phyloP scores from a whole-genome alignment of 148 eudicot species.

The Heliosperma pusillum region DNA sequence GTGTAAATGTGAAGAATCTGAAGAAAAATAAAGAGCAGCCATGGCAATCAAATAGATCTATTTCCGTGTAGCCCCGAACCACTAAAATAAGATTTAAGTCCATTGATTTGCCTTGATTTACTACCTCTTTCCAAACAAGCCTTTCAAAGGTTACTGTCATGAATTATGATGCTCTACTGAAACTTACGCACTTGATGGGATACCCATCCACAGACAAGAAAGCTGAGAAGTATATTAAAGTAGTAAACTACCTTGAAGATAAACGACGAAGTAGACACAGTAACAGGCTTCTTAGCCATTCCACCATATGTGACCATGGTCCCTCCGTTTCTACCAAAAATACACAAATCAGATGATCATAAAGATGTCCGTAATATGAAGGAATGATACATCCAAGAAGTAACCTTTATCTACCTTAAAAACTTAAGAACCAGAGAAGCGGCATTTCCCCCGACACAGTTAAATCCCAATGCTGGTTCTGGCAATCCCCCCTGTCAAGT shows the following conservation, averaged over 20 bases:
- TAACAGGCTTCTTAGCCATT: conserved; percentile 88
- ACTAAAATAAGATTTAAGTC: not conserved
- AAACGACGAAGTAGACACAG: conserved; percentile 78
- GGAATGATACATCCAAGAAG: not conserved
- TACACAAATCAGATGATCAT: conserved; percentile 1
- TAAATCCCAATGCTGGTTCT: conserved; percentile 81
- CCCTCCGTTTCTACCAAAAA: conserved; percentile 62
- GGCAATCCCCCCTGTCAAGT: conserved; percentile 53
- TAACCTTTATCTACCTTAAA: conserved; percentile 42
- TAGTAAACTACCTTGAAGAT: conserved; percentile 76
- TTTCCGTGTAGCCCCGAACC: not conserved
- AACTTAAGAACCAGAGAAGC: conserved; percentile 81
- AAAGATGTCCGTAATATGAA: not conserved
- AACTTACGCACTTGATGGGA: not conserved
- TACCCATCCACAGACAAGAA: conserved; percentile 9
- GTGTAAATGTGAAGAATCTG: not conserved
- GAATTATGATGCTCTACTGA: not conserved
- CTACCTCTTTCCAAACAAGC: not conserved
- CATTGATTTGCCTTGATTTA: not conserved
- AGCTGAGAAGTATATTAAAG: not conserved
- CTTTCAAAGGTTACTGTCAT: not conserved
- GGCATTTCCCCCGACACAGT: conserved; percentile 95
- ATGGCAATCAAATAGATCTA: not conserved
- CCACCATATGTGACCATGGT: conserved; percentile 99
- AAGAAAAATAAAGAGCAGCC: not conserved